Evolutionary conservation across 169 alveolate genomes (phyloP), one percentile per base, ranked within the genome.

Genomic region (Theileria luwenshuni): DNA sequence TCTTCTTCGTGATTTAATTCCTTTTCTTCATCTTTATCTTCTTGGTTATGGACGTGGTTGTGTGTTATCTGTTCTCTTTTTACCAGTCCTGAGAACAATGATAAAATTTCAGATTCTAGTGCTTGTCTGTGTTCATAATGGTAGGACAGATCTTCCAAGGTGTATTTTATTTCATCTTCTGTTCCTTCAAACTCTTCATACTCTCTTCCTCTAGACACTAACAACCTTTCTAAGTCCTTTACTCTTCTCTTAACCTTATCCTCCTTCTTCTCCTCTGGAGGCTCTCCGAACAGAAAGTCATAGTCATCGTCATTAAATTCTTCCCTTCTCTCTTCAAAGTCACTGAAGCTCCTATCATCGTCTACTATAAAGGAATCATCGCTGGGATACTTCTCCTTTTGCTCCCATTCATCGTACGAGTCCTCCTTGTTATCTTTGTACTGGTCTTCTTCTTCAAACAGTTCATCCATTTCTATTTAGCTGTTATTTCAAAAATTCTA

Each of bases 201-300:
- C 13, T 56, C 76, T 6, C 73, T 64, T 27, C 42, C 45, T 8
- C 81, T 56, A 41, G 71, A 77, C 19, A 64, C 45, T 52, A 79
- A 41, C 15, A 74, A 74, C 25, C 76, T 68, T n/a, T 79, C 87
- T n/a, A 79, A 65, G 60, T 79, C 84, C 56, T 67, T 71, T 43
- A 67, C 76, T 69, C 87, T 58, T 58, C 51, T n/a, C 65, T 32
- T 41, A 52, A 45, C 72, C 73, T 76, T 61, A 19, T 61, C 58
- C 27, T 41, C 79, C 54, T 5, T 74, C 13, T 21, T 17, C 38
- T 58, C 59, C 21, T 56, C 69, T 19, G 48, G 74, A 5, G 56
- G 21, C 3, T 7, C 27, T 15, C 87, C 87, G 59, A 79, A 79
- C 45, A 79, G 63, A 41, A 79, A 79, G 64, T 79, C 87, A 30